Conservation (phyloP, 768 basidiomycete species). For the Austroboletus eburneus region DNA sequence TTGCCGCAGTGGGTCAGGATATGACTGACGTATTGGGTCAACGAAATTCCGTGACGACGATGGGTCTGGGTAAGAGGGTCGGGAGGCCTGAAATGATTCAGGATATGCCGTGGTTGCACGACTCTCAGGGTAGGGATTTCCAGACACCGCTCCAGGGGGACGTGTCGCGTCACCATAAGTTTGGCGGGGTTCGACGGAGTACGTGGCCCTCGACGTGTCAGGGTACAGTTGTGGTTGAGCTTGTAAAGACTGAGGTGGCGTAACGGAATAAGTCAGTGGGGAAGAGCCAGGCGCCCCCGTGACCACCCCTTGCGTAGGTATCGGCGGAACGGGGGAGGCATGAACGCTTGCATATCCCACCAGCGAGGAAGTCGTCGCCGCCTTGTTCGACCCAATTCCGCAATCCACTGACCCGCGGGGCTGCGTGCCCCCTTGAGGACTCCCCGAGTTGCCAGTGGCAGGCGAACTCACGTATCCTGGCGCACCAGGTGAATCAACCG, state of each 20-base stretch:
- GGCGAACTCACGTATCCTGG: slow-evolving; percentile 49
- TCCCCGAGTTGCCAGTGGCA: slow-evolving; percentile 54
- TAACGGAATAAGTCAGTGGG: slow-evolving; percentile 21
- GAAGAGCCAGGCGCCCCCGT: slow-evolving; percentile 22
- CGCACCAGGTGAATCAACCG: slow-evolving; percentile 46
- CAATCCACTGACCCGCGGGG: slow-evolving; percentile 27
- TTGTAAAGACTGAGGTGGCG: slow-evolving; percentile 18
- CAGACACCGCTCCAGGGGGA: slow-evolving; percentile 11
- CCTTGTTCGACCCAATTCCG: slow-evolving; percentile 17
- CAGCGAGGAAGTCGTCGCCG: slow-evolving; percentile 24
- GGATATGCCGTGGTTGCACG: slow-evolving; percentile 21
- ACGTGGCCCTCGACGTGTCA: slow-evolving; percentile 20
- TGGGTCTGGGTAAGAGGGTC: slow-evolving; percentile 24
- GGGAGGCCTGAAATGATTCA: slow-evolving; percentile 22
- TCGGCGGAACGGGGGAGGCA: slow-evolving; percentile 21
- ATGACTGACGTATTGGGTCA: slow-evolving; percentile 20
- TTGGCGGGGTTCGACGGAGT: slow-evolving; percentile 22
- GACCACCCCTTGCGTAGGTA: slow-evolving; percentile 16
- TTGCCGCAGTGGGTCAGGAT: slow-evolving; percentile 27
- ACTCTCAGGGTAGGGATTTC: slow-evolving; percentile 29
- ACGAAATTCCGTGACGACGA: slow-evolving; percentile 23
- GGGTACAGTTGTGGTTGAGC: slow-evolving; percentile 25
- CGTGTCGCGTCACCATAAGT: slow-evolving; percentile 21
- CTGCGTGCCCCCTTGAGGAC: slow-evolving; percentile 38
- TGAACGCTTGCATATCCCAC: slow-evolving; percentile 21